A percentile compares a stretch with the other conserved stretches of the same genome.
phyloP scores from a whole-genome alignment of 306 rosid genomes.

The Gynostemma pentaphyllum region DNA sequence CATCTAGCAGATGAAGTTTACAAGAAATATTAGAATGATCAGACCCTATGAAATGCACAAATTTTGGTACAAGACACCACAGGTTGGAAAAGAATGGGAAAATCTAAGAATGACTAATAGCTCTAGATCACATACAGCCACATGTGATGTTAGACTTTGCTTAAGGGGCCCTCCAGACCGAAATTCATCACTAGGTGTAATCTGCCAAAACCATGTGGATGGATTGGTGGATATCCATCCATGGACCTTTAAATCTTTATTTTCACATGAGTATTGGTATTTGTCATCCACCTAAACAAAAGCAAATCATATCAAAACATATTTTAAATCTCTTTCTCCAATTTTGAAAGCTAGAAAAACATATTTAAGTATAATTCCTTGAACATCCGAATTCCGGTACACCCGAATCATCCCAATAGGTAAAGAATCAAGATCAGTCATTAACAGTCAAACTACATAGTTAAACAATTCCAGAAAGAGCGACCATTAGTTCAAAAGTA shows the following conservation, averaged over 20 bases:
- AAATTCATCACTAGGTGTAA: constrained; percentile 69
- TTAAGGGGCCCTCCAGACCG: constrained; percentile 84
- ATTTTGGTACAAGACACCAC: no score
- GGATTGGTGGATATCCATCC: constrained; percentile 70
- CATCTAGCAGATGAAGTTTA: constrained; percentile 2
- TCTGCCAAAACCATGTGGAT: constrained; percentile 58
- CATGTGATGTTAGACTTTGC: constrained; percentile 80
- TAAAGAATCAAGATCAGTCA: no score
- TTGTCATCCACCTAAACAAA: constrained; percentile 47
- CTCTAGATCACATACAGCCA: constrained; percentile 40
- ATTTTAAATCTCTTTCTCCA: neutral
- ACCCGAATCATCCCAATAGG: no score
- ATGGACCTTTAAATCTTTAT: constrained; percentile 62
- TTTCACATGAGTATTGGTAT: no score
- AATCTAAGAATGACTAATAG: neutral
- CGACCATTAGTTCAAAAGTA: neutral
- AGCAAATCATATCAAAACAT: constrained; percentile 17
- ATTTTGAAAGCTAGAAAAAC: no score
- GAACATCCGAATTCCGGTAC: neutral
- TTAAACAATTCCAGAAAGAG: neutral
- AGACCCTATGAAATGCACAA: no score
- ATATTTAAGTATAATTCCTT: no score
- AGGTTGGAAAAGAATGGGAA: no score
- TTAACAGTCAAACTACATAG: no score
- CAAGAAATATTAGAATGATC: constrained; percentile 11